Base-by-base conservation (phyloP, 2,329 filamentous ascomycete genomes). In the Emericellopsis cladophorae region DNA sequence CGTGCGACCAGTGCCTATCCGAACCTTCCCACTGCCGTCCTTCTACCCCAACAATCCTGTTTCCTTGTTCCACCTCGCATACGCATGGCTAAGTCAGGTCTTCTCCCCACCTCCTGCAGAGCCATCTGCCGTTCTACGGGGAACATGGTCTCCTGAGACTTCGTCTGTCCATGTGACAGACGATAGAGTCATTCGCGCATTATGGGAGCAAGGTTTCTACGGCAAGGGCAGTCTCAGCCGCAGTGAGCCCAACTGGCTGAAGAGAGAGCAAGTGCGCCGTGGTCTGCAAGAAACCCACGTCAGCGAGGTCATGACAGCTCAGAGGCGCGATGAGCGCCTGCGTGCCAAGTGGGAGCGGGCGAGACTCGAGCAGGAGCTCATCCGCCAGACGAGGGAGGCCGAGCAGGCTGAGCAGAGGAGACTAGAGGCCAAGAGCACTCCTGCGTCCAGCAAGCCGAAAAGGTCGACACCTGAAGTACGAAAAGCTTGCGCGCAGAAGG, bases 151-250 rank as follows among this genome's bases (percentile, higher is more conserved):
- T n/a, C 62, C 75, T 2, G 76, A 81, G 42, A 93, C 87, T 4
- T 77, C 81, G 24, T 92, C 88, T 1, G 74, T 98, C 14, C 86
- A 95, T 55, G 72, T 98, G 42, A 86, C 78, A 15, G 82, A 95
- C 57, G 68, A 78, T 22, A 69, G 71, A 42, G 81, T 86, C 4
- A 81, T 93, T 46, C 73, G 83, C 41, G 86, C 81, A 1, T 62
- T 98, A 21, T 98, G 93, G 92, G 85, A 95, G 60, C 86, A 93
- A 65, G 92, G 92, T 5, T 98, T 98, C 62, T 98, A 90, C 60
- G 93, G 93, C 37, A 95, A 95, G 60, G 92, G 92, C 36, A 90
- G 70, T 51, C 67, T 96, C 44, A 95, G 89, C 65, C 79, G 93
- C 51, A 95, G 89, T 67, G 90, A 98, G 58, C 90, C 90, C 4